Conservation (phyloP, 768 basidiomycete species). For the Naganishia randhawae region DNA sequence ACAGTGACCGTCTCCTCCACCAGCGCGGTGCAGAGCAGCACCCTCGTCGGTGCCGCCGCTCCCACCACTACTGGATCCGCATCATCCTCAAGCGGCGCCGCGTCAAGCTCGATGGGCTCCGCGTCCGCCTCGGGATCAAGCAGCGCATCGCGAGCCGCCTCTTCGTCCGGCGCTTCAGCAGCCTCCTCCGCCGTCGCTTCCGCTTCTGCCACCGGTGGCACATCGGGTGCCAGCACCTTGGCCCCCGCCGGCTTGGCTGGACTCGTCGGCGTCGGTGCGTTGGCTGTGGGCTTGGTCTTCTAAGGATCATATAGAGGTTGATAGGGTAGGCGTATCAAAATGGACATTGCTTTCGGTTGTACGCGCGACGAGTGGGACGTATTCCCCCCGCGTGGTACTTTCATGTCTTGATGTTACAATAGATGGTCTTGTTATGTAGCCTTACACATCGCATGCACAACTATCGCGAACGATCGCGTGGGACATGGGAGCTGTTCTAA, state of each 20-base stretch:
- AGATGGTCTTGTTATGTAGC: background rate
- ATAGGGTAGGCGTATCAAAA: background rate
- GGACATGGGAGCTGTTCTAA: no score
- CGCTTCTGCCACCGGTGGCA: background rate
- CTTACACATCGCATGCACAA: conserved; percentile 2
- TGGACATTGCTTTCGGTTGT: background rate
- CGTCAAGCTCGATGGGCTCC: background rate
- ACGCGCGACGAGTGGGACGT: no score
- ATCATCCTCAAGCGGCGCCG: background rate
- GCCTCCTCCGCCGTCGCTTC: conserved; percentile 1
- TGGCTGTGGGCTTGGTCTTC: conserved; percentile 8
- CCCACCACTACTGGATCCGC: conserved; percentile 26
- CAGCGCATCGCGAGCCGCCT: background rate
- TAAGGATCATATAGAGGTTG: background rate
- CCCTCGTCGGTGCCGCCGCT: conserved; percentile 52
- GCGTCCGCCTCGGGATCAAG: background rate
- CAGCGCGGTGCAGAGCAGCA: conserved; percentile 64
- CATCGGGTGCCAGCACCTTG: background rate
- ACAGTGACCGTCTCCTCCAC: conserved; percentile 60
- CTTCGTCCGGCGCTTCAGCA: background rate
- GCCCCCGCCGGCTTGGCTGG: conserved; percentile 5
- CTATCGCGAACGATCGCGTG: no score
- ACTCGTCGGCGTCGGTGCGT: conserved; percentile 8
- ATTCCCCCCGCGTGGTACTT: no score
- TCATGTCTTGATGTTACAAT: background rate